Percentiles rank a stretch among this genome's conserved stretches.
Conservation (phyloP, 352 stramenopile genomes). For the Phytophthora podocarpi region DNA sequence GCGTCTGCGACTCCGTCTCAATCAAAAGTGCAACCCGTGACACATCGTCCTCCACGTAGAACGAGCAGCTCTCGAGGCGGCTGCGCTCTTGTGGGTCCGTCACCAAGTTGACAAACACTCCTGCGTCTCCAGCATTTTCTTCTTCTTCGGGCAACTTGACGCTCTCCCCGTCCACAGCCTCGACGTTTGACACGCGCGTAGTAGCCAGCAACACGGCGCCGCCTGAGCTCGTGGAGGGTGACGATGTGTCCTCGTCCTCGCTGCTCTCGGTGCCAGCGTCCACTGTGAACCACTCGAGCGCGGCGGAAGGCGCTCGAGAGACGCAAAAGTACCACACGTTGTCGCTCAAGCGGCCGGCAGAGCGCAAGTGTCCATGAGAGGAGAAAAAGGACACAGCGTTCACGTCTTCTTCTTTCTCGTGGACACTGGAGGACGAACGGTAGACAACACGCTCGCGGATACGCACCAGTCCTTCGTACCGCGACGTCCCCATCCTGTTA, state of each 20-base stretch:
- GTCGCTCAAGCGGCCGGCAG: conserved; percentile 31
- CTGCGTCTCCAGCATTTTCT: conserved; percentile 1
- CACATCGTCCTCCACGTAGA: conserved; percentile 52
- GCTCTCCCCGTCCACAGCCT: conserved; percentile 45
- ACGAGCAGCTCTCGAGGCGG: conserved; percentile 44
- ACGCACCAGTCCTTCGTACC: conserved; percentile 47
- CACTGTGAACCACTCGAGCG: conserved; percentile 51
- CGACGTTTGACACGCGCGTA: conserved; percentile 47
- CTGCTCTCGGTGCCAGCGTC: conserved; percentile 39
- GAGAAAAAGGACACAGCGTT: conserved; percentile 4
- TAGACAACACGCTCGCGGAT: conserved; percentile 45
- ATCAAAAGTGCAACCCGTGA: conserved; percentile 25
- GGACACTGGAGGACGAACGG: conserved; percentile 2
- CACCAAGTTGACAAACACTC: conserved; percentile 4
- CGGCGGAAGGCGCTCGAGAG: conserved; percentile 6
- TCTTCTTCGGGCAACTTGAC: conserved; percentile 26
- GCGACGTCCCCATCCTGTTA: conserved; percentile 21
- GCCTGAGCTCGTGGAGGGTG: conserved; percentile 1
- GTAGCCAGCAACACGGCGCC: conserved; percentile 35
- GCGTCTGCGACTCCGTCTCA: conserved; percentile 31
- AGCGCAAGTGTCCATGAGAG: conserved; percentile 10
- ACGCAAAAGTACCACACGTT: conserved; percentile 62
- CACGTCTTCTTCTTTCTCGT: conserved; percentile 7
- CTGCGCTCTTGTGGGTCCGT: conserved; percentile 27
- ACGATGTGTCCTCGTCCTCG: conserved; percentile 21